Evolutionary conservation across 2,329 filamentous ascomycete genomes (phyloP), one percentile per base, ranked within the genome.

Genomic region (Sclerotinia sclerotiorum): DNA sequence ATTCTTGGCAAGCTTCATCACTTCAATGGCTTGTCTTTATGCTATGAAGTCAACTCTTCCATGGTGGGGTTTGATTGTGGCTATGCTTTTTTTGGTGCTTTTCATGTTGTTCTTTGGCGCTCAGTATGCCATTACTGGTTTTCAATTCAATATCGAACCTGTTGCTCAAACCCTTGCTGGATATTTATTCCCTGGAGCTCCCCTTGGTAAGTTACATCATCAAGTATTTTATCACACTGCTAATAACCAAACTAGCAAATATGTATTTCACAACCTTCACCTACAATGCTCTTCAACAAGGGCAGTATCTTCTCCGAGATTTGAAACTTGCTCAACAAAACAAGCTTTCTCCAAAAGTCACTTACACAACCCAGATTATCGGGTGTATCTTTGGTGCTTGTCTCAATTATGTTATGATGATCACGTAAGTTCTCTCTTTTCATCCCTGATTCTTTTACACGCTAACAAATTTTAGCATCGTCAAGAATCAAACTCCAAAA

Each of bases 221-320:
- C 5, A 27, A 5, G 4, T 29, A 27, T 35, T 46, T 15, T 42
- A 24, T 39, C 3, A 5, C 42, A 46, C 21, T 21, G 17, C 29
- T 56, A 19, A 60, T 61, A 39, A 10, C 29, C 15, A n/a, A 29
- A 29, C 3, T 13, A 66, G 88, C 88, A 58, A 89, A 91, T 84
- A 92, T 73, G 69, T 85, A 91, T 81, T 92, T 92, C 81, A 91
- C 91, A 77, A 90, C 88, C 70, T 92, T 89, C 74, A 87, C 87
- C 64, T 82, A 81, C 72, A 83, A 83, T 75, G 76, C 81, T 60
- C 78, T 81, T 35, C 79, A 76, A 69, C 82, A 83, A 70, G 81
- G 80, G 5, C 78, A 84, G 35, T 77, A 77, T 11, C 83, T 82
- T 69, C 77, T 82, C 3, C 78, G 79, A 7, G 82, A 84, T 71